These are phyloP conservation scores for Peniophora sp. DNA, from an alignment of 1,284 basidiomycete species.

Conservation along the genomic window DNA sequence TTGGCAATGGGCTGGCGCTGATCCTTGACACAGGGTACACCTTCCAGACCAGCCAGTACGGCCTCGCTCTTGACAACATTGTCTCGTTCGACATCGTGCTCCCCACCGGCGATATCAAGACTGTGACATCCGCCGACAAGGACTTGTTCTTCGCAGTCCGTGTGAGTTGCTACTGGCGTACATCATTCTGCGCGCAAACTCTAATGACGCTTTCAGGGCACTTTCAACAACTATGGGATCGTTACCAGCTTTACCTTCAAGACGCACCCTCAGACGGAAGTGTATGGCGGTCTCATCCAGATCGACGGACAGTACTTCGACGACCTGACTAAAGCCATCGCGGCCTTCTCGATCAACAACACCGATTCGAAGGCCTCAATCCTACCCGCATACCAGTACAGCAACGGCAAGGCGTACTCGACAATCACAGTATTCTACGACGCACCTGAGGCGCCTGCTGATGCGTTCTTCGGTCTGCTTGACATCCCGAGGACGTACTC, in stretches of 20 bases:
- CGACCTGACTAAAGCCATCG: not conserved
- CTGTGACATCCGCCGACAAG: not conserved
- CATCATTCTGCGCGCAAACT: not conserved
- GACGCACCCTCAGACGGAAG: not conserved
- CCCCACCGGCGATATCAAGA: not conserved
- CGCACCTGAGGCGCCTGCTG: conserved; percentile 35
- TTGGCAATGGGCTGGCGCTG: not conserved
- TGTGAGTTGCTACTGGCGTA: not conserved
- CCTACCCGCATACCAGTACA: not conserved
- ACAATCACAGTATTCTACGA: conserved; percentile 36
- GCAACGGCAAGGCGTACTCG: conserved; percentile 1
- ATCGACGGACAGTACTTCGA: not conserved
- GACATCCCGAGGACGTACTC: conserved; percentile 19
- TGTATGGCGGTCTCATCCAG: not conserved
- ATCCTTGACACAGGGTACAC: too few relatives aligned
- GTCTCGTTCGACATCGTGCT: not conserved
- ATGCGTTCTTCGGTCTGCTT: conserved; percentile 42
- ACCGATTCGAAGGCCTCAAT: not conserved
- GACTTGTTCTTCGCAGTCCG: not conserved
- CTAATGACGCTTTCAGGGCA: too few relatives aligned
- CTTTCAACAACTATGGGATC: not conserved
- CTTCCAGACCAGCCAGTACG: not conserved
- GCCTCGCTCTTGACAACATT: not conserved
- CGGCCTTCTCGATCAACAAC: not conserved
- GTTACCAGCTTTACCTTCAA: not conserved